These are phyloP conservation scores for Neostapfia colusana DNA, from an alignment of 176 grass and related monocot genomes.

Conservation along the genomic window DNA sequence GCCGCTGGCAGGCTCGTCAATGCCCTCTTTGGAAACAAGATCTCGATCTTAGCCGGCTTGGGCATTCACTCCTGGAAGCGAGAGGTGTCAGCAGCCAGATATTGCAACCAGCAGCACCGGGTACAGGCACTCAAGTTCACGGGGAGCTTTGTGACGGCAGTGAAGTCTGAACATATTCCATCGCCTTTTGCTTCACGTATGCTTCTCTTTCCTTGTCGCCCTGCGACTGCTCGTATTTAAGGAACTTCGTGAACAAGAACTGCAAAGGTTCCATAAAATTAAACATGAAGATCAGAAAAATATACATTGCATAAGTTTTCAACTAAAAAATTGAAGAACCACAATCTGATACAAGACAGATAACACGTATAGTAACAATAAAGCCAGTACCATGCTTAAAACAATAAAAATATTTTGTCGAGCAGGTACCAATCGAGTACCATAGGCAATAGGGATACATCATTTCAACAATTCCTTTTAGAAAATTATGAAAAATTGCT, in stretches of 20 bases:
- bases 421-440: too few relatives aligned
- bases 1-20: too few relatives aligned
- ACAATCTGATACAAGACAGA: neutral
- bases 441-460: neutral
- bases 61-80: neutral
- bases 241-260: constrained; percentile 96
- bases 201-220: constrained; percentile 54
- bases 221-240: constrained; percentile 64
- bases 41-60: too few relatives aligned
- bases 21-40: too few relatives aligned
- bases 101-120: neutral
- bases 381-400: neutral
- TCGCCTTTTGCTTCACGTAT: constrained; percentile 74
- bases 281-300: neutral
- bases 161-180: constrained; percentile 76
- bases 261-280: constrained; percentile 25
- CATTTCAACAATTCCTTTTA: neutral
- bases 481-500: neutral
- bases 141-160: neutral
- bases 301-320: neutral
- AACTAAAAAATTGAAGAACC: neutral
- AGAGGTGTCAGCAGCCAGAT: neutral
- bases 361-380: neutral
- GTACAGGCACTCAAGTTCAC: neutral
- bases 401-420: neutral